Percentiles rank a stretch among this genome's conserved stretches.
phyloP scores from a whole-genome alignment of 768 basidiomycete species.

The Leccinum boreale region DNA sequence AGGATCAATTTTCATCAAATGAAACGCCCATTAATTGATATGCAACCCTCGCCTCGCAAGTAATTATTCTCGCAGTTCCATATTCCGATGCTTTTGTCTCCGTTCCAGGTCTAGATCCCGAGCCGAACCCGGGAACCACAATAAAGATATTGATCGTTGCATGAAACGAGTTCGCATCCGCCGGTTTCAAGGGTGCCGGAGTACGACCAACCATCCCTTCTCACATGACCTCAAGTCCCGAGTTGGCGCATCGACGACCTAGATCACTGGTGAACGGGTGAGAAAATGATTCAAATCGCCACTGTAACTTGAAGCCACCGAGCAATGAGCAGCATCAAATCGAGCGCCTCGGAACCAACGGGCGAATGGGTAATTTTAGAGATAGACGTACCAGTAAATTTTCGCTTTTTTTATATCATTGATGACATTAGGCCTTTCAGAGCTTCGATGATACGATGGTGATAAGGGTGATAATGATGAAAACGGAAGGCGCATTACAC shows the following conservation, averaged over 20 bases:
- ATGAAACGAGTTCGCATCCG: slow-evolving; percentile 17
- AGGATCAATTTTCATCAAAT: not conserved
- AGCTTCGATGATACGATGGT: not conserved
- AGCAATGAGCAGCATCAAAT: not conserved
- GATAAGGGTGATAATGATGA: not conserved
- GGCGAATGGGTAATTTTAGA: not conserved
- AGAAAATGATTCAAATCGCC: slow-evolving; percentile 42
- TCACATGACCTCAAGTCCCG: not conserved
- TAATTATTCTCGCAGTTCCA: slow-evolving; percentile 11
- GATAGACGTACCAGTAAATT: not conserved
- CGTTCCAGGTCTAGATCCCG: not conserved
- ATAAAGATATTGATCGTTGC: slow-evolving; percentile 19
- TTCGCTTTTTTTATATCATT: not conserved
- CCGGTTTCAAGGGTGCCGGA: not conserved
- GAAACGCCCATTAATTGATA: not conserved
- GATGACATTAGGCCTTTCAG: not conserved
- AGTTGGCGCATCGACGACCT: slow-evolving; percentile 19
- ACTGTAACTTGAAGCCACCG: not conserved
- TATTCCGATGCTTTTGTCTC: not conserved
- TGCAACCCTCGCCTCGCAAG: slow-evolving; percentile 31
- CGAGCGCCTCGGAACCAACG: not conserved
- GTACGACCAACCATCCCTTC: not conserved
- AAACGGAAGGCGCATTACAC: not conserved
- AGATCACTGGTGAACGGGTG: slow-evolving; percentile 8
- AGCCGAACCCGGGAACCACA: not conserved